phyloP scores from a whole-genome alignment of 257 asterid genomes.

The Petunia secreta region DNA sequence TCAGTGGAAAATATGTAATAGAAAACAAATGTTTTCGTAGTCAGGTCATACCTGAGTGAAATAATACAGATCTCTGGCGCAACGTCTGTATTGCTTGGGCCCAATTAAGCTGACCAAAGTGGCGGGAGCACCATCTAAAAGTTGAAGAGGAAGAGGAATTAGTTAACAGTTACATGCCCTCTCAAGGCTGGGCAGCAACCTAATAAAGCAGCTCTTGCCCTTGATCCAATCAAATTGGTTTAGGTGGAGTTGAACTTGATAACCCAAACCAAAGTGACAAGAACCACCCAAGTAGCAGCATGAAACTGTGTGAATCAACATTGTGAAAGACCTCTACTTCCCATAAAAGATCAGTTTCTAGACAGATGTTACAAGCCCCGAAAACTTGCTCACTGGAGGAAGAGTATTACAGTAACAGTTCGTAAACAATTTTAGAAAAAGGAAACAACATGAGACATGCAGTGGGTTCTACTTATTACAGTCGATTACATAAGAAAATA shows the following conservation, averaged over 20 bases:
- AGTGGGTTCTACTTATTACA: background rate
- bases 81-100: constrained; percentile 81
- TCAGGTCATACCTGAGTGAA: constrained; percentile 81
- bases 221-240: background rate
- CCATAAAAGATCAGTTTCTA: background rate
- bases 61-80: constrained; percentile 85
- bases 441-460: background rate
- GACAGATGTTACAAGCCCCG: background rate
- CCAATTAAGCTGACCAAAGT: constrained; percentile 97
- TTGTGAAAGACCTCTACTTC: background rate
- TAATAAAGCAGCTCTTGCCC: background rate
- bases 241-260: background rate
- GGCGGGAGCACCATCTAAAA: constrained; percentile 91
- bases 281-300: background rate
- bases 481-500: background rate
- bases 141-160: constrained; percentile 6
- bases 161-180: background rate
- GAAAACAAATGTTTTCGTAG: constrained; percentile 4
- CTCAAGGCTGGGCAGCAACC: background rate
- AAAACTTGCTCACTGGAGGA: constrained; percentile 7
- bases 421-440: background rate
- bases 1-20: background rate
- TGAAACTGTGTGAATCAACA: background rate
- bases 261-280: constrained; percentile 12
- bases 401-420: background rate